phyloP scores from a whole-genome alignment of 768 basidiomycete genomes.

The Sarcomyxa edulis region DNA sequence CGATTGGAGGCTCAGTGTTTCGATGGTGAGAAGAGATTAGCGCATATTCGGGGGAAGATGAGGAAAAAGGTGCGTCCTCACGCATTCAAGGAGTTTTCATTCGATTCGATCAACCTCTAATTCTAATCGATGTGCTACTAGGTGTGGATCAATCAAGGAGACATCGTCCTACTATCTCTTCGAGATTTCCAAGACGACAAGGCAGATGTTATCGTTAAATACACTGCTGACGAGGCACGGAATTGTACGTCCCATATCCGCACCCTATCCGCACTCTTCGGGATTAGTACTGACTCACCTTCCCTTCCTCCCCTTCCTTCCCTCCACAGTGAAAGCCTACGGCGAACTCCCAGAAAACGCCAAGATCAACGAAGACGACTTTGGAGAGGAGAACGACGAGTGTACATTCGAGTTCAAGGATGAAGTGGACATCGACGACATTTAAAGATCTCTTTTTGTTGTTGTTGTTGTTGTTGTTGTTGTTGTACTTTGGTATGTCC shows the following conservation, averaged over 20 bases:
- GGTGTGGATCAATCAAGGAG: constrained; percentile 99
- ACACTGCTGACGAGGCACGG: constrained; percentile 92
- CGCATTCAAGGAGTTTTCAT: not conserved
- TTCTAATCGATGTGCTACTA: constrained; percentile 23
- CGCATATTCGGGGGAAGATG: constrained; percentile 99
- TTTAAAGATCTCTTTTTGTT: constrained; percentile 31
- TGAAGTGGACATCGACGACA: constrained; percentile 87
- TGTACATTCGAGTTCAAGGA: constrained; percentile 89
- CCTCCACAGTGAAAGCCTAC: constrained; percentile 80
- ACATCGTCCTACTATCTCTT: constrained; percentile 90
- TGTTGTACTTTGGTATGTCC: not conserved
- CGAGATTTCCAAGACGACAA: constrained; percentile 99
- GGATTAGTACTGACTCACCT: constrained; percentile 2
- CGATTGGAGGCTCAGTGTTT: constrained; percentile 95
- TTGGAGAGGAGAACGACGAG: constrained; percentile 87
- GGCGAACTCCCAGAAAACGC: constrained; percentile 96
- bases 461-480: constrained; percentile 7
- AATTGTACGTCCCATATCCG: constrained; percentile 46
- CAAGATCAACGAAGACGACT: constrained; percentile 94
- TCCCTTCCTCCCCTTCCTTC: constrained; percentile 7
- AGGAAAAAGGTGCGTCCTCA: constrained; percentile 80
- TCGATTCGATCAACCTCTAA: constrained; percentile 1
- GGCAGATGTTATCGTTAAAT: constrained; percentile 99
- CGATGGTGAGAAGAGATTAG: constrained; percentile 96
- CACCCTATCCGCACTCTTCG: not conserved